Evolutionary conservation across 2,329 filamentous ascomycete genomes (phyloP), one percentile per base, ranked within the genome.

Genomic region (Chaetomium sp.): DNA sequence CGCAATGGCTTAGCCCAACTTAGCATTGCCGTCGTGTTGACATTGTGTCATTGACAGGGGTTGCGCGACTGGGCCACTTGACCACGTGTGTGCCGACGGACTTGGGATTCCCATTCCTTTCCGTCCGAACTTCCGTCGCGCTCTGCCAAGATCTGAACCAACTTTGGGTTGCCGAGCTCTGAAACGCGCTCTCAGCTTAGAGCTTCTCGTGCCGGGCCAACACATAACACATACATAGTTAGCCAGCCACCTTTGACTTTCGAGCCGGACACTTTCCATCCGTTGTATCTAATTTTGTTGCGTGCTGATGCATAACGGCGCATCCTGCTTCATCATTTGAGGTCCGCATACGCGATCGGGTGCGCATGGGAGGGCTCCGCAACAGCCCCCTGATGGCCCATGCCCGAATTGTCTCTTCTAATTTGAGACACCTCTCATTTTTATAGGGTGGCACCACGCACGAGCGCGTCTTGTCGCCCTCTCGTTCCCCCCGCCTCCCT

Each of bases 351-450:
- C 31, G 19, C 51, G 29, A 33, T 60, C 64, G 57, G 60, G 31
- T 54, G 49, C 57, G 49, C 60, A 58, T 59, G 23, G 53, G 59
- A 45, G 21, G 60, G 56, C 50, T 57, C 65, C 65, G 60, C 61
- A 65, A 35, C 58, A 70, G 53, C 60, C 60, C 70, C 70, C 69
- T 67, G 65, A 62, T 61, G 59, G 57, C 47, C 67, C 68, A 65
- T 65, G 63, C 69, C 69, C 60, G 51, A 68, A 69, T 67, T 65
- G 64, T 63, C 38, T 65, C 62, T 65, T 62, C 59, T 70, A 70
- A 72, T 72, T 72, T 67, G 68, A 65, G 63, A 67, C 68, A 70
- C 33, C 62, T 60, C 63, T 66, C 68, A 62, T 68, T 67, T 68
- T 68, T 65, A 57, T 63, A 65, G 63, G 64, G 69, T 70, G 68